These are phyloP conservation scores for Eucalyptus dawsonii DNA, from an alignment of 345 rosid genomes.

Conservation along the genomic window DNA sequence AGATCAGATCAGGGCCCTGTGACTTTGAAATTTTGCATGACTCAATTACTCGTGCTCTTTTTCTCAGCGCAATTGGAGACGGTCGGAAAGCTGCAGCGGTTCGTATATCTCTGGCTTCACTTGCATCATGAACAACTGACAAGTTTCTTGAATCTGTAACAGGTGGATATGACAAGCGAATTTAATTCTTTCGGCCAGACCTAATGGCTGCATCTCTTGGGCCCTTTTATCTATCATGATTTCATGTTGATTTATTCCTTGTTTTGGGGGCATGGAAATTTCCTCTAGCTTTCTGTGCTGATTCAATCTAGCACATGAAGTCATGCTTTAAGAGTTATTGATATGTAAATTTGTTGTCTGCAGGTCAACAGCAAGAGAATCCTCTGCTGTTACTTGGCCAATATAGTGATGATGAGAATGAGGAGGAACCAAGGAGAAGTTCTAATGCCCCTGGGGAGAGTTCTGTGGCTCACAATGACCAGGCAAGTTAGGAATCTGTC, in stretches of 20 bases:
- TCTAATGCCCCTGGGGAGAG: constrained; percentile 12
- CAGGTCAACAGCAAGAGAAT: constrained; percentile 71
- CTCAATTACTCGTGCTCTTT: constrained; percentile 47
- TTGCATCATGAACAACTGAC: constrained; percentile 47
- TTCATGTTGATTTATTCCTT: neutral
- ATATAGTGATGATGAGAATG: constrained; percentile 82
- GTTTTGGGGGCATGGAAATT: neutral
- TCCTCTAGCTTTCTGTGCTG: neutral
- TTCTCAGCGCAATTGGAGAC: constrained; percentile 57
- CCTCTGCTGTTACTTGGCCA: constrained; percentile 88
- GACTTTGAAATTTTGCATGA: constrained; percentile 55
- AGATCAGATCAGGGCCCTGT: constrained; percentile 55
- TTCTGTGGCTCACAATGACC: constrained; percentile 19
- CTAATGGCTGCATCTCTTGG: constrained; percentile 4
- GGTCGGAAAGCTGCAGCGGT: constrained; percentile 62
- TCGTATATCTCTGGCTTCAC: constrained; percentile 87
- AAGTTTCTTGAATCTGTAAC: constrained; percentile 41
- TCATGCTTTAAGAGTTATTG: constrained; percentile 14
- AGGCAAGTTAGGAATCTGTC: constrained; percentile 34
- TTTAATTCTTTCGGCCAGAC: constrained; percentile 6
- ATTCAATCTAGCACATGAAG: neutral
- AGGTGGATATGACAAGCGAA: constrained; percentile 38
- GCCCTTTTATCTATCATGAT: neutral
- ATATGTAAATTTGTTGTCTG: constrained; percentile 18
- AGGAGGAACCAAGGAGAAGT: constrained; percentile 29